Evolutionary conservation across 495 filamentous ascomycete species (phyloP), one percentile per base, ranked within the genome.

Genomic region (Xylona heveae): DNA sequence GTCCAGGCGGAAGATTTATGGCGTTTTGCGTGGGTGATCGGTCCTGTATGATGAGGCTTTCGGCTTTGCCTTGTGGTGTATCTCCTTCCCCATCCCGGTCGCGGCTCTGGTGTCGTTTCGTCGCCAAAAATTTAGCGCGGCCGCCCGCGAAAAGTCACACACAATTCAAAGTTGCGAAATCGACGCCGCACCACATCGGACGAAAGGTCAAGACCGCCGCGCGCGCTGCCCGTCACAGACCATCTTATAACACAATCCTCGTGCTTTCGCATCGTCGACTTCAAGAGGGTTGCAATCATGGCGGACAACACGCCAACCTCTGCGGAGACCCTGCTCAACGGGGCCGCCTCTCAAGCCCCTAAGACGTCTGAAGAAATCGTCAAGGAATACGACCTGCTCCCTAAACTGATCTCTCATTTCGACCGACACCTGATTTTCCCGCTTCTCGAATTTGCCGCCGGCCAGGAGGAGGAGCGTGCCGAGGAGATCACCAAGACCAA

Each of bases 361-460:
- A 54, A 52, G 37, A 53, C 55, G 34, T 54, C 62, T 38, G 55
- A 62, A 46, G 66, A 72, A 38, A 53, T 67, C 44, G 62, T 64
- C 34, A 58, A 59, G 41, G 57, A 78, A 48, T 63, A 90, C 61
- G 78, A 90, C 56, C 63, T 95, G 28, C 60, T 94, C 30, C 78
- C 77, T 42, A 85, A 88, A 53, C 59, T 97, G 43, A 74, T 92
- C 44, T 72, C 74, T 29, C 71, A 92, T 50, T 78, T 97, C 54
- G 90, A 95, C 63, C 76, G 90, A 33, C 88, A 97, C 57, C 35
- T 36, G 19, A 26, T 40, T 19, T 39, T 40, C 28, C 38, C 38
- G 9, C 34, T 40, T n/a, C 38, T 40, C 19, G 38, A 38, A 35
- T 40, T 40, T 20, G 34, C 31, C 21, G 35, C 38, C 8, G 32